These are phyloP conservation scores for Nymphaea thermarum DNA, from an alignment of 164 flowering plant species.

Conservation along the genomic window DNA sequence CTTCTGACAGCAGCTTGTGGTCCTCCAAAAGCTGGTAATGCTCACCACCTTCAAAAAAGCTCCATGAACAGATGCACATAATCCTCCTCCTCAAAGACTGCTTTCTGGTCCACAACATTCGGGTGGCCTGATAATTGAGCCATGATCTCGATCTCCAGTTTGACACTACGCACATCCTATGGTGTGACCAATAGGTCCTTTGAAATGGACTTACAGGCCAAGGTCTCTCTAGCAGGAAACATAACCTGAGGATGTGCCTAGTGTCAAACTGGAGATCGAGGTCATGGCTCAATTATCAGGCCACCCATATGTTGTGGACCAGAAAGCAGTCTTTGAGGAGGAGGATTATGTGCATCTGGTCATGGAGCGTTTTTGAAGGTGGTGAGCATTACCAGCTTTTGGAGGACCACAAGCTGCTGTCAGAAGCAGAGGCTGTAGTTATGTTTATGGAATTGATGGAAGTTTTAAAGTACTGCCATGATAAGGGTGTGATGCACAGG, in stretches of 20 bases:
- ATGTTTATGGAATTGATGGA: conserved; percentile 34
- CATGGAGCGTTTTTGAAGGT: conserved; percentile 66
- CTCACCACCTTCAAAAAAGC: conserved; percentile 66
- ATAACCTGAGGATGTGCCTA: conserved; percentile 23
- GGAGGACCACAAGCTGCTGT: conserved; percentile 34
- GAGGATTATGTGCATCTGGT: conserved; percentile 41
- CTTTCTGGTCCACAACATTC: conserved; percentile 43
- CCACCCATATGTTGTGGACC: conserved; percentile 50
- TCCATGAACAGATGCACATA: conserved; percentile 53
- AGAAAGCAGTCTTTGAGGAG: conserved; percentile 50
- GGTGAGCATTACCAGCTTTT: conserved; percentile 46
- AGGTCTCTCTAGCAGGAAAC: conserved; percentile 24
- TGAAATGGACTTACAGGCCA: conserved; percentile 51
- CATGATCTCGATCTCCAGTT: conserved; percentile 54
- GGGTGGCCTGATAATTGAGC: conserved; percentile 50
- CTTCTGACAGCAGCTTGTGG: conserved; percentile 33
- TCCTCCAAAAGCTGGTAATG: conserved; percentile 37
- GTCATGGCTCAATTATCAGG: conserved; percentile 48
- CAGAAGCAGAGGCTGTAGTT: conserved; percentile 29
- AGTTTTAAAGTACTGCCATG: conserved; percentile 46
- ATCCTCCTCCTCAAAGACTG: conserved; percentile 44
- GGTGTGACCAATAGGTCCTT: conserved; percentile 37
- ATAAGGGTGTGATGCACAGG: conserved; percentile 50
- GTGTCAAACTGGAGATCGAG: conserved; percentile 47
- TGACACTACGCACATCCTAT: conserved; percentile 34